Evolutionary conservation across 441 rosid species (phyloP).

Genomic region (Aquilaria agallochum): DNA sequence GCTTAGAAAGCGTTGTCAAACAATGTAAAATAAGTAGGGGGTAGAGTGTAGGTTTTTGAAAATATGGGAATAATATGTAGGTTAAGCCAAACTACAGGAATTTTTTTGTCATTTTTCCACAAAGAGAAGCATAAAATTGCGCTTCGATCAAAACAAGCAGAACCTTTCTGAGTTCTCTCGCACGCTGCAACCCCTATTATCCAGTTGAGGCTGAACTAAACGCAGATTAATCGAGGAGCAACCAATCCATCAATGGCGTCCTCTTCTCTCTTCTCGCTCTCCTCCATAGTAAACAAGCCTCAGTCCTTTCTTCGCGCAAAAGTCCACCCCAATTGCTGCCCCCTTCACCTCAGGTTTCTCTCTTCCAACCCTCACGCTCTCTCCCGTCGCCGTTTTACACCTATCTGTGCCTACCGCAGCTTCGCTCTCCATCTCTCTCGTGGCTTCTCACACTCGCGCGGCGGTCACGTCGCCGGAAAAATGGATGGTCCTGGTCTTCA

Average conservation of each 20-base stretch:
- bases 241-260: constrained; percentile 40
- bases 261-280: constrained; percentile 57
- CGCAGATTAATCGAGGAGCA: no score
- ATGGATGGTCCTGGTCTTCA: constrained; percentile 51
- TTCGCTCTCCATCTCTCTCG: constrained; percentile 36
- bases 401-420: constrained; percentile 12
- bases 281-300: constrained; percentile 41
- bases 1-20: no score
- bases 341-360: constrained; percentile 29
- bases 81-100: no score
- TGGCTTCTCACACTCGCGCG: constrained; percentile 38
- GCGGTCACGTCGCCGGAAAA: constrained; percentile 17
- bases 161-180: no score
- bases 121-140: no score
- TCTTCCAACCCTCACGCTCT: constrained; percentile 22
- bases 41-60: no score
- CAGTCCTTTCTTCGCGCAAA: constrained; percentile 35
- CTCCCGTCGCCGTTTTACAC: constrained; percentile 10
- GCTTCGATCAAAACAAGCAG: no score
- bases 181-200: no score
- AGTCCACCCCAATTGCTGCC: constrained; percentile 35
- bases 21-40: no score
- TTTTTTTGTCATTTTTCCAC: no score
- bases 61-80: no score
- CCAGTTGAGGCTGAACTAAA: no score